These are phyloP conservation scores for Salvia hispanica DNA, from an alignment of 257 asterid genomes.

Conservation along the genomic window DNA sequence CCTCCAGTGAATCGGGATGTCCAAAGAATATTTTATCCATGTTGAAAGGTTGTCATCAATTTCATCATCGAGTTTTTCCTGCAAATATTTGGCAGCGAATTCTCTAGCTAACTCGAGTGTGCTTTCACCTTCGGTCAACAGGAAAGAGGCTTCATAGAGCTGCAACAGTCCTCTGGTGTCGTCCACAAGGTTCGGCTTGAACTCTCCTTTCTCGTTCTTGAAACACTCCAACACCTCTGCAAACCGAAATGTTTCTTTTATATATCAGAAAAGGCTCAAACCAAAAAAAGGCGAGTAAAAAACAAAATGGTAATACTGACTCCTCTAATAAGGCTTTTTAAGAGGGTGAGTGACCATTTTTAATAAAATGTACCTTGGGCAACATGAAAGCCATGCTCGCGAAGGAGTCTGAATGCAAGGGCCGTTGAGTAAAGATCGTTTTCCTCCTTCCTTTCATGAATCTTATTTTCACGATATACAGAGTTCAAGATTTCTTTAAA, in stretches of 20 bases:
- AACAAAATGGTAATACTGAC: too few species aligned
- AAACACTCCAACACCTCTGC: constrained; percentile 18
- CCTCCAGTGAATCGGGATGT: constrained; percentile 18
- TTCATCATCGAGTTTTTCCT: not conserved
- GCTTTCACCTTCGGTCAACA: constrained; percentile 36
- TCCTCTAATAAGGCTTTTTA: too few species aligned
- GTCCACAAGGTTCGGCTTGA: not conserved
- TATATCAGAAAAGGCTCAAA: too few species aligned
- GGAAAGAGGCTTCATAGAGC: constrained; percentile 46
- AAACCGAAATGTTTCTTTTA: too few species aligned
- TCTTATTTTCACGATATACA: too few species aligned
- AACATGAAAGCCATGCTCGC: not conserved
- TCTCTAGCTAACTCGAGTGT: constrained; percentile 37
- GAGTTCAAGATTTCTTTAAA: not conserved
- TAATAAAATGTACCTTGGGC: not conserved
- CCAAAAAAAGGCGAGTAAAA: too few species aligned
- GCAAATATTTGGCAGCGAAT: not conserved
- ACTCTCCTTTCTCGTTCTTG: constrained; percentile 21
- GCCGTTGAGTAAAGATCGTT: constrained; percentile 9
- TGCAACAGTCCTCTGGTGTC: constrained; percentile 35
- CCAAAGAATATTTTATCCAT: constrained; percentile 40
- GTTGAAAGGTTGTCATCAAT: constrained; percentile 23
- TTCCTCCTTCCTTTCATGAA: not conserved
- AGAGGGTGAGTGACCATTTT: too few species aligned
- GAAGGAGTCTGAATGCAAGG: not conserved